Evolutionary conservation across 306 rosid genomes (phyloP).

Genomic region (Prosopis cineraria): DNA sequence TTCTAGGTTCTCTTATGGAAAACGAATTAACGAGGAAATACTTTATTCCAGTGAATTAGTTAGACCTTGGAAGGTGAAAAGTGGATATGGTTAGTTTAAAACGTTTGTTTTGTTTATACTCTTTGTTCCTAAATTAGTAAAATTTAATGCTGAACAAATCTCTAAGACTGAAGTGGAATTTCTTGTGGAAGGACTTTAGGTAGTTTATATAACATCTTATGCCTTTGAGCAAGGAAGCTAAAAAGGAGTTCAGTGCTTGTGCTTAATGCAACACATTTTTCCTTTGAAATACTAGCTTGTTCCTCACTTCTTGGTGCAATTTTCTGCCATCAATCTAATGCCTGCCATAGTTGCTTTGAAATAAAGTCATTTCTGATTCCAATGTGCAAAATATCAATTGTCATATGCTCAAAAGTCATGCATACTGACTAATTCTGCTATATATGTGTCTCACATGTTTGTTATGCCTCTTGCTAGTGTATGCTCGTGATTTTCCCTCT

Average conservation of each 20-base stretch:
- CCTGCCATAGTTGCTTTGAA: slow-evolving; percentile 14
- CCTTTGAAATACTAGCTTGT: slow-evolving; percentile 20
- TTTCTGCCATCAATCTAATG: slow-evolving; percentile 21
- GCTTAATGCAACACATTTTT: neutral
- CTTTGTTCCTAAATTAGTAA: slow-evolving; percentile 5
- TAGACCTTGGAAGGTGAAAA: slow-evolving; percentile 22
- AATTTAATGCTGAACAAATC: neutral
- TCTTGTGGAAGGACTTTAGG: neutral
- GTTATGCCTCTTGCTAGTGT: slow-evolving; percentile 26
- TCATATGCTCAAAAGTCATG: slow-evolving; percentile 12
- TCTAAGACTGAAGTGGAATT: neutral
- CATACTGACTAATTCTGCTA: slow-evolving; percentile 20
- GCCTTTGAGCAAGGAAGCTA: slow-evolving; percentile 26
- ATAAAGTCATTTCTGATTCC: slow-evolving; percentile 20
- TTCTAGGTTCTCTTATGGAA: neutral
- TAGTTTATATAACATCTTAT: neutral
- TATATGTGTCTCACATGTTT: slow-evolving; percentile 26
- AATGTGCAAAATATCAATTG: slow-evolving; percentile 18
- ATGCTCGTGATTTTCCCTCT: slow-evolving; percentile 29
- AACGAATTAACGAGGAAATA: neutral
- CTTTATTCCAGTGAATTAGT: slow-evolving; percentile 12
- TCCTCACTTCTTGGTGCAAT: slow-evolving; percentile 10
- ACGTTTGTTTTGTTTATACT: neutral
- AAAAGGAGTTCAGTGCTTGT: slow-evolving; percentile 23
- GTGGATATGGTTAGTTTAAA: slow-evolving; percentile 8